Conservation (phyloP, 192 early-diverging fungal species). For the Linnemannia schmuckeri region DNA sequence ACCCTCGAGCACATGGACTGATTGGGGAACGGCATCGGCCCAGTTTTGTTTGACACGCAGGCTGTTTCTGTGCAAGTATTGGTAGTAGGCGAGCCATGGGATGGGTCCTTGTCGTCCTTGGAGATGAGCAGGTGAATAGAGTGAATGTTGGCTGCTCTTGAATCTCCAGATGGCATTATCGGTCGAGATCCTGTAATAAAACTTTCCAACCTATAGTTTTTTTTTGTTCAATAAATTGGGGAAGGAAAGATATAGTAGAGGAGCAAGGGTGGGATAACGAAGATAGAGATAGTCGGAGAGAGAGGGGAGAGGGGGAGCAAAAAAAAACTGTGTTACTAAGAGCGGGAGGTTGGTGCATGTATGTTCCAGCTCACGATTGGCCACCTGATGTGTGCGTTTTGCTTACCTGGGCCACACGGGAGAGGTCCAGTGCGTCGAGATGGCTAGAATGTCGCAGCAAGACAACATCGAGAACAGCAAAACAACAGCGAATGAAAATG, state of each 20-base stretch:
- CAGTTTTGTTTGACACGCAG: conserved; percentile 29
- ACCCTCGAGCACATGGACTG: conserved; percentile 48
- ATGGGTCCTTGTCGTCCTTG: conserved; percentile 13
- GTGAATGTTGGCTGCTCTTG: conserved; percentile 39
- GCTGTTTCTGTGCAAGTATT: conserved; percentile 30
- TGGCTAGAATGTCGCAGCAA: conserved; percentile 17
- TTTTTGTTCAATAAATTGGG: neutral
- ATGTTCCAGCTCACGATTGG: neutral
- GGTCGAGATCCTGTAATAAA: conserved; percentile 18
- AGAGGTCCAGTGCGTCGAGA: conserved; percentile 39
- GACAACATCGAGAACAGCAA: neutral
- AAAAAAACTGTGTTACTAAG: neutral
- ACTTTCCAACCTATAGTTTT: conserved; percentile 19
- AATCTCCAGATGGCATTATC: conserved; percentile 47
- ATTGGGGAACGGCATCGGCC: conserved; percentile 33
- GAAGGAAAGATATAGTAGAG: neutral
- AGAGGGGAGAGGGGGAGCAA: neutral
- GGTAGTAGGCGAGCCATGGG: conserved; percentile 35
- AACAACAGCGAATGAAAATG: neutral
- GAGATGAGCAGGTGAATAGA: conserved; percentile 18
- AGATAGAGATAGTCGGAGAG: neutral
- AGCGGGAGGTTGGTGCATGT: conserved; percentile 5
- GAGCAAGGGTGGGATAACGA: neutral
- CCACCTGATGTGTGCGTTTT: conserved; percentile 23
- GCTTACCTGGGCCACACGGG: conserved; percentile 50